These are phyloP conservation scores for Calvatia gigantea DNA, from an alignment of 768 basidiomycete species.

Conservation along the genomic window DNA sequence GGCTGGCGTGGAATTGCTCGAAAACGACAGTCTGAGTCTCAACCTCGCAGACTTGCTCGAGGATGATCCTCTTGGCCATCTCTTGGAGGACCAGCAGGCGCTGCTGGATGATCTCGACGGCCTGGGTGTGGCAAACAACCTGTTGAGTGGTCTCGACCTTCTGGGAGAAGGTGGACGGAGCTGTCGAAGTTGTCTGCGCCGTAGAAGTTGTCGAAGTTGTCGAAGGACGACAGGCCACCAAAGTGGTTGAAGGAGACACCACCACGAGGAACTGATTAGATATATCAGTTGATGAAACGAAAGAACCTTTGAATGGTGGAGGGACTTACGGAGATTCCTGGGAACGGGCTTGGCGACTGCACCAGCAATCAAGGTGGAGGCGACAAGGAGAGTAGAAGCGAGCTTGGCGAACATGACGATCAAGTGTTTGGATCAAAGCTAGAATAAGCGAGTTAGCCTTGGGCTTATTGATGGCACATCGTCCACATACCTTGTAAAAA, in stretches of 20 bases:
- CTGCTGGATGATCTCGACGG: constrained; percentile 41
- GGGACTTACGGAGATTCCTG: neutral
- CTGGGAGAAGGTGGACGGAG: constrained; percentile 26
- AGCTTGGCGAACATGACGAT: constrained; percentile 19
- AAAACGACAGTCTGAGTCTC: constrained; percentile 43
- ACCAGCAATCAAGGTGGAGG: constrained; percentile 17
- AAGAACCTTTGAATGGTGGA: neutral
- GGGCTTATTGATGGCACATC: neutral
- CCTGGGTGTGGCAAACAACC: constrained; percentile 36
- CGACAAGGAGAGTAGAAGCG: constrained; percentile 16
- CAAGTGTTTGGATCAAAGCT: neutral
- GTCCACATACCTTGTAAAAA: neutral
- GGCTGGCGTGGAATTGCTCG: constrained; percentile 37
- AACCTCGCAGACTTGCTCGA: constrained; percentile 45
- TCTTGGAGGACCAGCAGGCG: constrained; percentile 40
- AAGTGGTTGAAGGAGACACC: constrained; percentile 32
- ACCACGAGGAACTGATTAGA: neutral
- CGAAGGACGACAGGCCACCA: constrained; percentile 32
- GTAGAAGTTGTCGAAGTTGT: constrained; percentile 43
- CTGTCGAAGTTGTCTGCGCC: constrained; percentile 42
- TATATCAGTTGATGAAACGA: neutral
- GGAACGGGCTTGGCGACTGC: constrained; percentile 15
- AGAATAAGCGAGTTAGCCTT: neutral
- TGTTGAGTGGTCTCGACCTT: constrained; percentile 31
- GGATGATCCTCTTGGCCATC: constrained; percentile 45